A percentile compares a stretch with the other conserved stretches of the same genome.
Evolutionary conservation across 805 yeast species (phyloP).

Genomic region (Martiniozyma abietophila): DNA sequence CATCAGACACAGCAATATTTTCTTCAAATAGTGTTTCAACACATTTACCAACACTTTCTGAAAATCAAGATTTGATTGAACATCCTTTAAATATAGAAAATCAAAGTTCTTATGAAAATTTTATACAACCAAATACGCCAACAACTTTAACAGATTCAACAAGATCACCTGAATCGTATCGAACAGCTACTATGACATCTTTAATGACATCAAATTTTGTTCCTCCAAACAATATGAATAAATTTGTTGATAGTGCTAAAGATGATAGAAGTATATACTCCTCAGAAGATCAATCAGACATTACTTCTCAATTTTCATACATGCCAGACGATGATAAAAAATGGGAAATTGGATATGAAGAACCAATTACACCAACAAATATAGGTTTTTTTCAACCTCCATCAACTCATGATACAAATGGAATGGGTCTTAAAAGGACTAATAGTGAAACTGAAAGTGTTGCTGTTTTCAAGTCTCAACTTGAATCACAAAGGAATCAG

Average conservation of each 20-base stretch:
- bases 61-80: not conserved
- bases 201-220: not conserved
- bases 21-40: no score
- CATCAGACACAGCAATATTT: constrained; percentile 12
- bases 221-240: constrained; percentile 6
- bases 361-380: not conserved
- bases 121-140: no score
- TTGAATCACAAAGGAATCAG: constrained; percentile 2
- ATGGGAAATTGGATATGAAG: constrained; percentile 11
- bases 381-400: no score
- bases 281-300: constrained; percentile 8
- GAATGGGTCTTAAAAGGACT: not conserved
- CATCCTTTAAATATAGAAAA: not conserved
- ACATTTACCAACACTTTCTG: constrained; percentile 6
- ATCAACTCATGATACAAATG: no score
- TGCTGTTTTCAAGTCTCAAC: constrained; percentile 2
- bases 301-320: constrained; percentile 18
- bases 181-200: constrained; percentile 6
- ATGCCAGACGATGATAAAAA: constrained; percentile 17
- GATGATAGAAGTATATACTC: constrained; percentile 11
- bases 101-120: no score
- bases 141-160: no score
- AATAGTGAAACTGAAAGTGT: constrained; percentile 2
- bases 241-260: constrained; percentile 9
- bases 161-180: no score